Evolutionary conservation across 2,329 filamentous ascomycete species (phyloP).

Genomic region (Cladosporium colombiae): DNA sequence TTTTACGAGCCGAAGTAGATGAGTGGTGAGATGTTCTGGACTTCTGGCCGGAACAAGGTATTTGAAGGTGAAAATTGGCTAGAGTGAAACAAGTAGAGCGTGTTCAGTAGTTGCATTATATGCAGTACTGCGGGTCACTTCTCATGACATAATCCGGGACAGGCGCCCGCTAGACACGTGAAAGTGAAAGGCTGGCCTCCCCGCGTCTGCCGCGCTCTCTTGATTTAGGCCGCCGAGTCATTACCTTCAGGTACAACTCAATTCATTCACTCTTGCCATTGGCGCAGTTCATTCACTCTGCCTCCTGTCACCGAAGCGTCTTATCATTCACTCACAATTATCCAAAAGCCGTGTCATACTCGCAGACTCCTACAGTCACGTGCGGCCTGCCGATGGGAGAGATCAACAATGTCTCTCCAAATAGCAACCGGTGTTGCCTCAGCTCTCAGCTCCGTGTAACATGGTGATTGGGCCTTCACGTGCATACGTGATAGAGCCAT

Average conservation of each 20-base stretch:
- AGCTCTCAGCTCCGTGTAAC: conserved; percentile 9
- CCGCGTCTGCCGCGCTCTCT: background rate
- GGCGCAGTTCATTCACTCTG: background rate
- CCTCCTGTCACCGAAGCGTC: background rate
- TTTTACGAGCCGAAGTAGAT: background rate
- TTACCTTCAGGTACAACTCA: background rate
- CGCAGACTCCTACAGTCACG: background rate
- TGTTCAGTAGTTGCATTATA: background rate
- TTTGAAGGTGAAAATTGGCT: background rate
- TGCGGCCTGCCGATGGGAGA: background rate
- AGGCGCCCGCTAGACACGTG: background rate
- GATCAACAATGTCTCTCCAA: background rate
- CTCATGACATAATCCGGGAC: background rate
- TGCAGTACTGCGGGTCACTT: background rate
- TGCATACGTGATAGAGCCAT: conserved; percentile 10
- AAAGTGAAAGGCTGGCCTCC: background rate
- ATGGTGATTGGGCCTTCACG: conserved; percentile 10
- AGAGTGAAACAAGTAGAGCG: background rate
- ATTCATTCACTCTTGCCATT: background rate
- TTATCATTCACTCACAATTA: background rate
- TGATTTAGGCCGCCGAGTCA: background rate
- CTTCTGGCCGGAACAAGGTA: background rate
- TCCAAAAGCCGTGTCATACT: background rate
- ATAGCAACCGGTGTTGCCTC: conserved; percentile 13
- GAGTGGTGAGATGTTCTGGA: background rate